Base-by-base conservation (phyloP, 1,284 basidiomycete genomes). In the Volvariella volvacea region DNA sequence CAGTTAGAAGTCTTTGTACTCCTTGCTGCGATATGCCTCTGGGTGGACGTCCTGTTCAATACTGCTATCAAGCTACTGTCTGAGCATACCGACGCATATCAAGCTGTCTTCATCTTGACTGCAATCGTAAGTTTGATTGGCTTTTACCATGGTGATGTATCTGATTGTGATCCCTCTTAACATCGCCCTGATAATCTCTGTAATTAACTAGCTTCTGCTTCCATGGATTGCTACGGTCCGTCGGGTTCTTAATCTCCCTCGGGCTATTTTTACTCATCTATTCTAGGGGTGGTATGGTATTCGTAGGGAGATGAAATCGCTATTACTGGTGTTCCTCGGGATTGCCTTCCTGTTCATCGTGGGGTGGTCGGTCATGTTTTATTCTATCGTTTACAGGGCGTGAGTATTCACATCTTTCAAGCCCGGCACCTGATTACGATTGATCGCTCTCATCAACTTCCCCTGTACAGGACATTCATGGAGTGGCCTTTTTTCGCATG, bases 1-100 rank as follows among this genome's bases (percentile, higher is more conserved):
- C 78, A 81, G 54, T 58, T 83, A 4, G 72, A 74, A 41, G 65
- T 68, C 2, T 81, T 79, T 55, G 65, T 76, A 36, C 62, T 79
- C 10, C 55, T 74, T 3, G 63, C 71, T 1, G 68, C 71, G 4
- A 71, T 71, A 52, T 67, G 66, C 17, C 67, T 82, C 6, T 81
- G 78, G 76, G 60, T 74, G 28, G 73, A 78, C 55, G 67, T 78
- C 48, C 63, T 80, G 15, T 48, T 70, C 41, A 68, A 70, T 42
- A 70, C 72, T 12, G 61, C 66, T 8, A 70, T 79, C 39, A 57
- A 55, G 8, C 41, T 55, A 2, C 68, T 77, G 8, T 74, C 76
- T 2, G 44, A 39, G 4, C 70, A 73, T 42, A 70, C 66, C 0
- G 28, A 34, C 1, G 42, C 69, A 1, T 81, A 78, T 52, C 54